Evolutionary conservation across 495 filamentous ascomycete species (phyloP).

Genomic region (Pyrenula aspistea): DNA sequence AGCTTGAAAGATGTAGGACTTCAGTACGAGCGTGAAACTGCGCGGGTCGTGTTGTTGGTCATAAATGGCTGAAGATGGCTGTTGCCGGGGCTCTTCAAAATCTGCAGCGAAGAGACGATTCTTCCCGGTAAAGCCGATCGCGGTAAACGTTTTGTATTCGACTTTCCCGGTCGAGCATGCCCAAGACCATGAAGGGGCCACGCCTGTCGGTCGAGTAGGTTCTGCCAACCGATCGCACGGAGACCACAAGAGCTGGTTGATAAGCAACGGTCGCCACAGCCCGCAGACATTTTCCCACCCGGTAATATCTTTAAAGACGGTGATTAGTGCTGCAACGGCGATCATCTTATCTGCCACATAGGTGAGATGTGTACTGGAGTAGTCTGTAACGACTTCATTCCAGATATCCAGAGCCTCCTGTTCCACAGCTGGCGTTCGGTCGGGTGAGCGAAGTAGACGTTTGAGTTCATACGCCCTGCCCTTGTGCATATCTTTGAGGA

Average conservation of each 20-base stretch:
- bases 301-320: background rate
- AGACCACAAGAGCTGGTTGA: background rate
- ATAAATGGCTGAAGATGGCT: background rate
- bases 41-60: background rate
- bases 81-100: background rate
- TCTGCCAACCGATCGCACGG: background rate
- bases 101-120: background rate
- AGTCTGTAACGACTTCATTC: background rate
- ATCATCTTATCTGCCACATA: background rate
- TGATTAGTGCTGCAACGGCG: background rate
- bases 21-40: background rate
- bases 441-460: background rate
- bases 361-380: background rate
- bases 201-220: background rate
- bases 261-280: background rate
- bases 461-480: background rate
- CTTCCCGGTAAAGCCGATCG: background rate
- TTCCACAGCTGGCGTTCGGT: background rate
- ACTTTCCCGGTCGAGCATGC: background rate
- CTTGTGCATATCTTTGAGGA: background rate
- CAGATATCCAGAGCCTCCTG: background rate
- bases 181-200: background rate
- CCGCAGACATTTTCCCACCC: background rate
- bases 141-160: background rate
- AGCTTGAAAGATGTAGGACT: background rate